A percentile compares a stretch with the other conserved stretches of the same genome.
Conservation (phyloP, 306 rosid genomes). For the Ceratonia siliqua region DNA sequence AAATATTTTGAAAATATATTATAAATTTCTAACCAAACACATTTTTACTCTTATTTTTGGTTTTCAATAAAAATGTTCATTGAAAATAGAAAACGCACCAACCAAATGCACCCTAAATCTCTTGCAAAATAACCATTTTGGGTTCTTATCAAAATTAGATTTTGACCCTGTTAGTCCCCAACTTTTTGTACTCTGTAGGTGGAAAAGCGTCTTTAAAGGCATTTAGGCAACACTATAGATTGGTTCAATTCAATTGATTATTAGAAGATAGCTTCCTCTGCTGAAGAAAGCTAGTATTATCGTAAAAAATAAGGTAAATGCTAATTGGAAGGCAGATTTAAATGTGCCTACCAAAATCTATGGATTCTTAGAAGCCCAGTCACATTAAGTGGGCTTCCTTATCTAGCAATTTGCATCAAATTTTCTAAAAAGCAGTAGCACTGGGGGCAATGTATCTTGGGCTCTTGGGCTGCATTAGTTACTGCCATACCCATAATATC, state of each 20-base stretch:
- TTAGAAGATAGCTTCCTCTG: not conserved
- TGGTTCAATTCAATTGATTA: not conserved
- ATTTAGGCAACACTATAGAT: not conserved
- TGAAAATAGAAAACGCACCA: too few species aligned
- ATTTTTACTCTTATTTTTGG: too few species aligned
- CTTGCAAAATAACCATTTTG: not conserved
- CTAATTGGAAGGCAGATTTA: not conserved
- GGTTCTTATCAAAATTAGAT: constrained; percentile 5
- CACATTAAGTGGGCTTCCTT: constrained; percentile 3
- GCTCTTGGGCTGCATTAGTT: not conserved
- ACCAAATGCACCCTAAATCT: too few species aligned
- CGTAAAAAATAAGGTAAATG: not conserved
- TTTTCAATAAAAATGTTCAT: too few species aligned
- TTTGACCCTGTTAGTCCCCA: constrained; percentile 13
- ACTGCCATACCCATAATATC: not conserved
- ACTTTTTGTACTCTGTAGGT: not conserved
- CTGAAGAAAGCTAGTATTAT: constrained; percentile 10
- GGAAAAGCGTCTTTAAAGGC: not conserved
- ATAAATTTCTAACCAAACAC: too few species aligned
- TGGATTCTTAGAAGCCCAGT: not conserved
- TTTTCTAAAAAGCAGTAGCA: not conserved
- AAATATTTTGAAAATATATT: too few species aligned
- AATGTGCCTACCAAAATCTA: not conserved
- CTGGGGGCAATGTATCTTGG: not conserved
- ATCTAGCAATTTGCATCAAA: constrained; percentile 7